Conservation (phyloP, 1,139 yeast genomes). For the Arxiozyma heterogenica region DNA sequence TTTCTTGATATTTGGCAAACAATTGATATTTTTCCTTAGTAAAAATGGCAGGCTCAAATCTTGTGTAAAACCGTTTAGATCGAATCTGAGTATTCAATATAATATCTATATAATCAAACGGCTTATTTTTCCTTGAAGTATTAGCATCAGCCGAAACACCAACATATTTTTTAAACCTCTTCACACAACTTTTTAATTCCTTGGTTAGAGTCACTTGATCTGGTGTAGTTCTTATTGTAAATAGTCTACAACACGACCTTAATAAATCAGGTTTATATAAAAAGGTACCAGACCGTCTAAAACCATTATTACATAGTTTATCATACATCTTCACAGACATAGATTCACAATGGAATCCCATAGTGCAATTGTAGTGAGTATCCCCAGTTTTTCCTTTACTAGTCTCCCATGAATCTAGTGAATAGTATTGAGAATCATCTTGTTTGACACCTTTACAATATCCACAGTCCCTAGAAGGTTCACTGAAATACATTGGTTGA, state of each 20-base stretch:
- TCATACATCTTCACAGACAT: constrained; percentile 53
- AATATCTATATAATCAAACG: constrained; percentile 26
- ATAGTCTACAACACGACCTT: constrained; percentile 73
- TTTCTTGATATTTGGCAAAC: constrained; percentile 59
- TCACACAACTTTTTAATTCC: constrained; percentile 58
- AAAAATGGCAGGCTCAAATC: constrained; percentile 45
- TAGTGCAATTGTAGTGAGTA: constrained; percentile 24
- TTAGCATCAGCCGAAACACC: not conserved
- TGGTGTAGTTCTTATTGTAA: constrained; percentile 61
- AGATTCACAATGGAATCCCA: constrained; percentile 43
- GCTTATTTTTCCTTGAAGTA: constrained; percentile 2
- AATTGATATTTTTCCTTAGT: constrained; percentile 55
- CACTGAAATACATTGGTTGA: constrained; percentile 32
- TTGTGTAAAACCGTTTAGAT: constrained; percentile 37
- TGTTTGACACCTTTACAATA: constrained; percentile 49
- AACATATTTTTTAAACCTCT: constrained; percentile 43
- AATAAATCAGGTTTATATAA: constrained; percentile 66
- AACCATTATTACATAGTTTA: constrained; percentile 57
- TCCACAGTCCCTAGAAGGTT: constrained; percentile 41
- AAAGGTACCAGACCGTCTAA: constrained; percentile 68
- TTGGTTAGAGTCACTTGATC: constrained; percentile 42
- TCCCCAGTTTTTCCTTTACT: constrained; percentile 4
- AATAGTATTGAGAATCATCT: constrained; percentile 29
- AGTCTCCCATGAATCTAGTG: constrained; percentile 31
- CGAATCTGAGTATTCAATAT: constrained; percentile 27